phyloP scores from a whole-genome alignment of 805 yeast species.

The Lipomyces yamadae region DNA sequence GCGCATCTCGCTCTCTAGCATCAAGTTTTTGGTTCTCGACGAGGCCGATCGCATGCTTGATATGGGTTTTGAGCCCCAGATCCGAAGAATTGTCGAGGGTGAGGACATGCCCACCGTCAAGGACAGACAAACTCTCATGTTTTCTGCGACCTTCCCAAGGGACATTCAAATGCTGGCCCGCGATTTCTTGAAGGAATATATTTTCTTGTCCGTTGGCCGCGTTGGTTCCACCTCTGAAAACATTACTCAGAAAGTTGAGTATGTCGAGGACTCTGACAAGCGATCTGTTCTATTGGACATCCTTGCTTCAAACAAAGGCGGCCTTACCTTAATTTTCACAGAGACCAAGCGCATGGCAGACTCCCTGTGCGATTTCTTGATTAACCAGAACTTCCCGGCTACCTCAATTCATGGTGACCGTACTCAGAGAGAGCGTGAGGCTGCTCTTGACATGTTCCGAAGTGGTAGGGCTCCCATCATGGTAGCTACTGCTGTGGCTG shows the following conservation, averaged over 20 bases:
- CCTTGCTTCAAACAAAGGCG: constrained; percentile 74
- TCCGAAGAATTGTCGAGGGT: constrained; percentile 95
- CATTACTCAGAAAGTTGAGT: constrained; percentile 89
- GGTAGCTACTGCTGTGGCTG: constrained; percentile 99
- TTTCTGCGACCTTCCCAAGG: constrained; percentile 98
- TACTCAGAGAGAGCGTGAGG: constrained; percentile 96
- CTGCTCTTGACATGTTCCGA: constrained; percentile 93
- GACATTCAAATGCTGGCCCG: constrained; percentile 97
- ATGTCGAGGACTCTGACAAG: constrained; percentile 93
- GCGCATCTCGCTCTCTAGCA: constrained; percentile 82
- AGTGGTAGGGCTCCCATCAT: constrained; percentile 88
- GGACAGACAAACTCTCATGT: constrained; percentile 95
- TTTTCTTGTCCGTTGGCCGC: constrained; percentile 96
- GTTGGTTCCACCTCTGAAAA: constrained; percentile 99
- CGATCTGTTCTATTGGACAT: constrained; percentile 88
- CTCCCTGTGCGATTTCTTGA: constrained; percentile 86
- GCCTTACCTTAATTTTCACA: constrained; percentile 91
- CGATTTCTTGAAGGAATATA: constrained; percentile 94
- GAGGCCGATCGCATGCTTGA: constrained; percentile 99
- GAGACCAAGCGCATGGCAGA: constrained; percentile 99
- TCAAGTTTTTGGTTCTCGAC: constrained; percentile 92
- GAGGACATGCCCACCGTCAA: constrained; percentile 95
- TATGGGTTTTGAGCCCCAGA: constrained; percentile 99
- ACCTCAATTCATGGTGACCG: constrained; percentile 99
- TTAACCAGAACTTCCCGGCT: constrained; percentile 89